A percentile compares a stretch with the other conserved stretches of the same genome.
Evolutionary conservation across 345 rosid species (phyloP).

Genomic region (Arabis hirsuta): DNA sequence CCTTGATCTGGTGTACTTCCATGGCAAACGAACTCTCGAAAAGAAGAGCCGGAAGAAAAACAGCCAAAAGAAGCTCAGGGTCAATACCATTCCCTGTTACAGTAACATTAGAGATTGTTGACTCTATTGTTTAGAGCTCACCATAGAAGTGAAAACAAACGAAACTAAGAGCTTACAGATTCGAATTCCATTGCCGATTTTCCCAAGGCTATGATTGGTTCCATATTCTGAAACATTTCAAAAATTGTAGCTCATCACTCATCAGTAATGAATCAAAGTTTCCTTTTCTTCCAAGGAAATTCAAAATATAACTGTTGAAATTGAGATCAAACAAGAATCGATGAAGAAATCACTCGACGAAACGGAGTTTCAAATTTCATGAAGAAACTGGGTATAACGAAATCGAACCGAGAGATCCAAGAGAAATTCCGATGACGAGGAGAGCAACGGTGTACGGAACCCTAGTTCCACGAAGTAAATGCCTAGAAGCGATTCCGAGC

Average conservation of each 20-base stretch:
- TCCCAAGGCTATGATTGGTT: constrained; percentile 73
- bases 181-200: constrained; percentile 85
- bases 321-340: not conserved
- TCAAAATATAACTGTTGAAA: not conserved
- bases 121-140: constrained; percentile 1
- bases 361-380: not conserved
- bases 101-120: constrained; percentile 7
- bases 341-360: not conserved
- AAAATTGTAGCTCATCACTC: not conserved
- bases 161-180: constrained; percentile 62
- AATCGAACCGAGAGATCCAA: constrained; percentile 79
- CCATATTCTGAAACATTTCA: constrained; percentile 68
- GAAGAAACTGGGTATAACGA: not conserved
- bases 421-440: constrained; percentile 81
- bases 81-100: constrained; percentile 80
- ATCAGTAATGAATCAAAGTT: not conserved
- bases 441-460: constrained; percentile 95
- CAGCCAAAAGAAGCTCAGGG: constrained; percentile 87
- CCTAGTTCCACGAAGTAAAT: constrained; percentile 79
- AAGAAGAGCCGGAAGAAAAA: constrained; percentile 96
- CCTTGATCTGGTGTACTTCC: constrained; percentile 98
- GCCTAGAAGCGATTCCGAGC: constrained; percentile 81
- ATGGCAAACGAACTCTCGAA: constrained; percentile 94
- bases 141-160: not conserved
- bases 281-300: not conserved